A percentile compares a stretch with the other conserved stretches of the same genome.
phyloP scores from a whole-genome alignment of 2,329 filamentous ascomycete species.

The Eutypa lata region DNA sequence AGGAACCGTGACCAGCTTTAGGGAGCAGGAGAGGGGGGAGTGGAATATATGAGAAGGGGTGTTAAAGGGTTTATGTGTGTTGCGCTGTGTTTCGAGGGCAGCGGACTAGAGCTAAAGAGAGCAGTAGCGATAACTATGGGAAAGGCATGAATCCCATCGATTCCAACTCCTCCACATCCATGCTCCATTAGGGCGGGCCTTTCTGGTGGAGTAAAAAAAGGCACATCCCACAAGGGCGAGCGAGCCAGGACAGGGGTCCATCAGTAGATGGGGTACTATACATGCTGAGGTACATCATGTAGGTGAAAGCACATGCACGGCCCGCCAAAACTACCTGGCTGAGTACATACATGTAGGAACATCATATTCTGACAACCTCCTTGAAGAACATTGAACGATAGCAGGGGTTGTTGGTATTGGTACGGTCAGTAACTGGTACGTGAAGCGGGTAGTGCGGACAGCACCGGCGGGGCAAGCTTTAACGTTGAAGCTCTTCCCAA shows the following conservation, averaged over 20 bases:
- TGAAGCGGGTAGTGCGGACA: too few relatives aligned
- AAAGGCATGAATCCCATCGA: conserved; percentile 31
- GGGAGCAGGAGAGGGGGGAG: neutral
- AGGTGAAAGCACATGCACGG: neutral
- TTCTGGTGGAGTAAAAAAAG: conserved; percentile 9
- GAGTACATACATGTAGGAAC: neutral
- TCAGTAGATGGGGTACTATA: neutral
- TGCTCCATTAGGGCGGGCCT: conserved; percentile 6
- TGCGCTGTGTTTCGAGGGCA: neutral
- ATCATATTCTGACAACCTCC: too few relatives aligned
- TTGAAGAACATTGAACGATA: too few relatives aligned
- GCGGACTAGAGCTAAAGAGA: conserved; percentile 14
- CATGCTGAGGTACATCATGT: neutral
- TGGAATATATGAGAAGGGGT: neutral
- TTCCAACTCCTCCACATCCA: conserved; percentile 17
- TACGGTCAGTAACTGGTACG: too few relatives aligned
- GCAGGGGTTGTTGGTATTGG: too few relatives aligned
- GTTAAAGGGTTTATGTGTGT: neutral
- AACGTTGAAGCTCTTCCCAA: too few relatives aligned
- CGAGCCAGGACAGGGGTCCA: conserved; percentile 3
- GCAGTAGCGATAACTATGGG: conserved; percentile 30
- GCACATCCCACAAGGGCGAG: conserved; percentile 9
- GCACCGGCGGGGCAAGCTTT: too few relatives aligned
- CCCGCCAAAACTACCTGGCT: too few relatives aligned
- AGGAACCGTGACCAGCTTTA: neutral